These are phyloP conservation scores for Phytophthora syringae DNA, from an alignment of 352 stramenopile species.

Conservation along the genomic window DNA sequence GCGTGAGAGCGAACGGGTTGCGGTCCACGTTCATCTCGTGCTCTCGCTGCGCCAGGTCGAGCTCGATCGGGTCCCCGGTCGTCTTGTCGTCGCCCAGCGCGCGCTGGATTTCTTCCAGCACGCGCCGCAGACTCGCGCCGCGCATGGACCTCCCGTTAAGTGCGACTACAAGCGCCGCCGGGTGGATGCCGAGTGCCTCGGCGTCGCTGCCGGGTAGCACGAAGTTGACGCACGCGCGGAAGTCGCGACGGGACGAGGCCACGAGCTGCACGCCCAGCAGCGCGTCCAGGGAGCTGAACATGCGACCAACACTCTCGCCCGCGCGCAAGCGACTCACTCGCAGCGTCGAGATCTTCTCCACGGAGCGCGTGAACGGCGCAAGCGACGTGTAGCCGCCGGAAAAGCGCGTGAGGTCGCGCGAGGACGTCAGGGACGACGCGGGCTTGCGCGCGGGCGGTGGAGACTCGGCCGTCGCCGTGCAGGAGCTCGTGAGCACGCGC, in stretches of 20 bases:
- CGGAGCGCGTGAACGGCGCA: constrained; percentile 51
- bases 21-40: constrained; percentile 74
- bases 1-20: constrained; percentile 71
- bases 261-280: constrained; percentile 65
- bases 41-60: constrained; percentile 72
- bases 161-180: constrained; percentile 62
- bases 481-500: constrained; percentile 43
- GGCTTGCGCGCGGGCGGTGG: constrained; percentile 34
- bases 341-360: constrained; percentile 59
- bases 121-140: constrained; percentile 53
- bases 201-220: constrained; percentile 60
- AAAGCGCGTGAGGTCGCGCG: constrained; percentile 36
- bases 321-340: constrained; percentile 38
- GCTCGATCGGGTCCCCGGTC: constrained; percentile 37
- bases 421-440: constrained; percentile 35
- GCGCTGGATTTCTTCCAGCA: constrained; percentile 49
- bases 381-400: constrained; percentile 33
- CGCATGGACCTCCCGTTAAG: constrained; percentile 64
- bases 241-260: constrained; percentile 63
- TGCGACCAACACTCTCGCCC: constrained; percentile 38
- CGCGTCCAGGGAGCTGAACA: constrained; percentile 58
- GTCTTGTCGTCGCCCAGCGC: constrained; percentile 30
- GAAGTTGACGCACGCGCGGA: constrained; percentile 71
- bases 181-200: constrained; percentile 52
- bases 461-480: constrained; percentile 42